Conservation (phyloP, 2,329 filamentous ascomycete species). For the Colletotrichum lentis region DNA sequence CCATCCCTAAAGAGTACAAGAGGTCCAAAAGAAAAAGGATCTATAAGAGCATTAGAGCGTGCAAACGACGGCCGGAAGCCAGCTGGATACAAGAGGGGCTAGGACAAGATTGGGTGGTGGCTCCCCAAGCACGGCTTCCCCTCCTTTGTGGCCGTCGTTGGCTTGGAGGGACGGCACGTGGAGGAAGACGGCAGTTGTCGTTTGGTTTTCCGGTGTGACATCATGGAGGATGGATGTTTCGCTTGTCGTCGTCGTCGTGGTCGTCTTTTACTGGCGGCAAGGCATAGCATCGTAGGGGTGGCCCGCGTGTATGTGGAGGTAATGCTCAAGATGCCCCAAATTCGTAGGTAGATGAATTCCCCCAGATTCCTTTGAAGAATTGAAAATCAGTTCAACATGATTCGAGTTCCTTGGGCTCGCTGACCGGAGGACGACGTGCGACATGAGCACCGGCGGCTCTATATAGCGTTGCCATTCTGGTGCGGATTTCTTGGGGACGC, state of each 20-base stretch:
- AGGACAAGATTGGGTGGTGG: constrained; percentile 19
- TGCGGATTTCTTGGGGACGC: too few species aligned
- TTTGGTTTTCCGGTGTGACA: constrained; percentile 18
- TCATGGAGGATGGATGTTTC: constrained; percentile 20
- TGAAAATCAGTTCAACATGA: constrained; percentile 25
- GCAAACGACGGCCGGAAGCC: constrained; percentile 37
- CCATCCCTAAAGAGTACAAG: constrained; percentile 35
- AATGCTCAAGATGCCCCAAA: constrained; percentile 25
- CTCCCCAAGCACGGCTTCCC: constrained; percentile 13
- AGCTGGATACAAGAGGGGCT: constrained; percentile 34
- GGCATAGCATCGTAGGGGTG: constrained; percentile 33
- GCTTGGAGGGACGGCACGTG: constrained; percentile 7
- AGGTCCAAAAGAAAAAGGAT: constrained; percentile 34
- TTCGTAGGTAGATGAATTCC: constrained; percentile 32
- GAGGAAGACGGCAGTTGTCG: constrained; percentile 22
- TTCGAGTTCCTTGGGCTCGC: not conserved
- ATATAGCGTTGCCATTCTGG: too few species aligned
- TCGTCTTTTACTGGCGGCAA: constrained; percentile 20
- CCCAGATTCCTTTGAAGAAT: constrained; percentile 20
- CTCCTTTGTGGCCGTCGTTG: constrained; percentile 9
- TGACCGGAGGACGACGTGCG: not conserved
- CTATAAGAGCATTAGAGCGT: constrained; percentile 39
- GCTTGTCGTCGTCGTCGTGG: constrained; percentile 21
- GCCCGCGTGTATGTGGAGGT: constrained; percentile 25
- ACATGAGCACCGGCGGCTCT: too few species aligned